These are phyloP conservation scores for Trametes gibbosa DNA, from an alignment of 768 basidiomycete species.

Conservation along the genomic window DNA sequence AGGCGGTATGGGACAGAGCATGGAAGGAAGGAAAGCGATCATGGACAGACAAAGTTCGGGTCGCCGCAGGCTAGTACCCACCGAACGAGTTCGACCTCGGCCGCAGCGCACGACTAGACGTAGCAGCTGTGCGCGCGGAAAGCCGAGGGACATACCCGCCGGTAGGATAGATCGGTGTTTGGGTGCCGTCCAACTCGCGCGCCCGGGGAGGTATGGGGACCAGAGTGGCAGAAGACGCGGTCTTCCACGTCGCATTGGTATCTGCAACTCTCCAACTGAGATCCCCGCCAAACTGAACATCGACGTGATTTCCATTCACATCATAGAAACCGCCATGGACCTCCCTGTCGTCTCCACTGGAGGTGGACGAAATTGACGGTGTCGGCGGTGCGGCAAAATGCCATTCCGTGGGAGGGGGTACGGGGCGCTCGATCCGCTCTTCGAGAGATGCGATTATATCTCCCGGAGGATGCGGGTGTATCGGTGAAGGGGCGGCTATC, in stretches of 20 bases:
- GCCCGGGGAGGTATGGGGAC: neutral
- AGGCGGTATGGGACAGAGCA: neutral
- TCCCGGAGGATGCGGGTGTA: too few relatives aligned
- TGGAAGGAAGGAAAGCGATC: neutral
- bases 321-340: neutral
- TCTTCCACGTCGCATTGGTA: neutral
- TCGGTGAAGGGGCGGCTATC: too few relatives aligned
- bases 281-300: neutral
- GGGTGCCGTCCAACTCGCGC: neutral
- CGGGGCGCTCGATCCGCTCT: neutral
- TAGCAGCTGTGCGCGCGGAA: neutral
- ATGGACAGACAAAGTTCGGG: neutral
- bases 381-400: neutral
- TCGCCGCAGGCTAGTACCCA: neutral
- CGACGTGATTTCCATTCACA: neutral
- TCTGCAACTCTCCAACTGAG: neutral
- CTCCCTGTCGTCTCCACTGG: neutral
- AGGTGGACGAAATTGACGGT: neutral
- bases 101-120: neutral
- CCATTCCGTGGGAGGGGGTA: neutral
- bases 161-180: neutral
- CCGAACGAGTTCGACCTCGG: constrained; percentile 8
- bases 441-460: neutral
- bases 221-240: neutral
- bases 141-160: neutral